These are phyloP conservation scores for Dactylellina haptotyla DNA, from an alignment of 2,329 filamentous ascomycete genomes.

Conservation along the genomic window DNA sequence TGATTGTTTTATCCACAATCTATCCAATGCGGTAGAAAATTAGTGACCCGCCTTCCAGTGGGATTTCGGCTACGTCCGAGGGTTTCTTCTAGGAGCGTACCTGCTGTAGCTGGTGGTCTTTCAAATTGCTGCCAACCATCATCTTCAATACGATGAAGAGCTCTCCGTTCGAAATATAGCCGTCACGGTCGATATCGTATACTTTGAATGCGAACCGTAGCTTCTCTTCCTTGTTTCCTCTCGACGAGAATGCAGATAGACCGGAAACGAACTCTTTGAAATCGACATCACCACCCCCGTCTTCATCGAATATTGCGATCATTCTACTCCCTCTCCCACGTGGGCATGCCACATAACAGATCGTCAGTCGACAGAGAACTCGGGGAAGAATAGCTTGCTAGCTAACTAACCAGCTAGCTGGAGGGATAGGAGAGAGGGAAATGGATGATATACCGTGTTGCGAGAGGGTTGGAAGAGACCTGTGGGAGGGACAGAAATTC, in stretches of 20 bases:
- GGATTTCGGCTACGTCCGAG: neutral
- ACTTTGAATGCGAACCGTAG: constrained; percentile 98
- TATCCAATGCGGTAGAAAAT: constrained; percentile 36
- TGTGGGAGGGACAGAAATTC: constrained; percentile 97
- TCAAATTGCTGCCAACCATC: constrained; percentile 99
- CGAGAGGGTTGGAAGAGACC: constrained; percentile 96
- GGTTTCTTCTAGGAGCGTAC: constrained; percentile 58
- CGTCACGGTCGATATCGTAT: constrained; percentile 98
- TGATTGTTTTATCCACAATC: constrained; percentile 99
- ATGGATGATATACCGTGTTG: constrained; percentile 83
- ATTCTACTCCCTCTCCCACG: constrained; percentile 69
- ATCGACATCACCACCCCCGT: constrained; percentile 96
- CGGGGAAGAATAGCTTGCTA: too few relatives aligned
- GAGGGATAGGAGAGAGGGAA: too few relatives aligned
- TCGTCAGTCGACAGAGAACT: neutral
- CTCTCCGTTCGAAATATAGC: constrained; percentile 98
- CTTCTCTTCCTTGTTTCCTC: constrained; percentile 99
- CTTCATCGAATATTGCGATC: constrained; percentile 99
- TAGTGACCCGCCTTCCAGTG: too few relatives aligned
- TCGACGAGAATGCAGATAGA: constrained; percentile 92
- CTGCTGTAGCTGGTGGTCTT: constrained; percentile 97
- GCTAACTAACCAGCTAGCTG: too few relatives aligned
- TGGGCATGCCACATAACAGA: neutral
- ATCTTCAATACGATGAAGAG: constrained; percentile 99
- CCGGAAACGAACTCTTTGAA: constrained; percentile 99